Percentiles rank a stretch among this genome's conserved stretches.
phyloP scores from a whole-genome alignment of 2,329 filamentous ascomycete genomes.

The Fusarium gaditjirri region DNA sequence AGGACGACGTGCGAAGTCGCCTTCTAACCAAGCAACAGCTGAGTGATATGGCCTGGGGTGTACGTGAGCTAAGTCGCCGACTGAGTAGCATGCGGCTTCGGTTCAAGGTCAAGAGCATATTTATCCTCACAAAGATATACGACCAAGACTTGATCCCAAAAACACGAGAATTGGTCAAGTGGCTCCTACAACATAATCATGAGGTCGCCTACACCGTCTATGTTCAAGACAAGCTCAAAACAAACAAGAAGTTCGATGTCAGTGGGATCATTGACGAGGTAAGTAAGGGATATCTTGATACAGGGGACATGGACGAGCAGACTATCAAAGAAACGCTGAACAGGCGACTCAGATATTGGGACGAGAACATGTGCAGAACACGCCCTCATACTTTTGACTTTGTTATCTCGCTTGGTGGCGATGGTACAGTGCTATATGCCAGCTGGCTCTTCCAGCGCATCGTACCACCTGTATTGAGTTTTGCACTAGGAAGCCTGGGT shows the following conservation, averaged over 20 bases:
- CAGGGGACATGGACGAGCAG: conserved; percentile 48
- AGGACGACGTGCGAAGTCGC: conserved; percentile 65
- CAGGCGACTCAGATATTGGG: conserved; percentile 82
- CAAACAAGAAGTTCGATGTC: conserved; percentile 78
- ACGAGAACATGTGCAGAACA: conserved; percentile 77
- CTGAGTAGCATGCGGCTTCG: conserved; percentile 85
- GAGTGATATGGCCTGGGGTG: conserved; percentile 96
- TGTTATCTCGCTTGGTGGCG: conserved; percentile 88
- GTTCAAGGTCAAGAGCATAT: conserved; percentile 83
- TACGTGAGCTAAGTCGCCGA: conserved; percentile 87
- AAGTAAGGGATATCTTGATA: conserved; percentile 55
- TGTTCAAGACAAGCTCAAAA: conserved; percentile 79
- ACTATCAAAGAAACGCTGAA: conserved; percentile 51
- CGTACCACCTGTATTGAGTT: conserved; percentile 92
- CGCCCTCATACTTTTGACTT: conserved; percentile 93
- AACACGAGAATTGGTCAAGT: conserved; percentile 80
- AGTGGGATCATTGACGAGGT: conserved; percentile 73
- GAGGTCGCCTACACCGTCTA: conserved; percentile 80
- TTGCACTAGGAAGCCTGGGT: conserved; percentile 89
- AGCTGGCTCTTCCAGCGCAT: conserved; percentile 97
- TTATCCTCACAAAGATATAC: conserved; percentile 91
- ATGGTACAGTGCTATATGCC: conserved; percentile 96
- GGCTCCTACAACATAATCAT: conserved; percentile 80
- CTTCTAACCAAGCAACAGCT: conserved; percentile 94
- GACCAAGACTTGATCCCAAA: conserved; percentile 82